These are phyloP conservation scores for Dioscorea dumetorum DNA, from an alignment of 106 monocot genomes.

Conservation along the genomic window DNA sequence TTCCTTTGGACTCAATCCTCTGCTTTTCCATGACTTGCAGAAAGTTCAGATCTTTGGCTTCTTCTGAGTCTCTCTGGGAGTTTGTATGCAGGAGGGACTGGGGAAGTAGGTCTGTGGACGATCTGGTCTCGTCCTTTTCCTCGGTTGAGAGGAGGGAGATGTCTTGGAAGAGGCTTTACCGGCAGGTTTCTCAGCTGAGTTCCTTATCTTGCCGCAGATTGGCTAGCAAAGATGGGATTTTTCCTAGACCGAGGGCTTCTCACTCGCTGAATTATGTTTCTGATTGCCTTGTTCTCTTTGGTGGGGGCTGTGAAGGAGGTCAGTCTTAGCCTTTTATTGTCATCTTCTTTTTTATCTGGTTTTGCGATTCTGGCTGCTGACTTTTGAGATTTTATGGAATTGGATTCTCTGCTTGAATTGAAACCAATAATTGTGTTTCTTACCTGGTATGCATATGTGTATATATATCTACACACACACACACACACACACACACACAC, in stretches of 20 bases:
- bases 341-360: neutral
- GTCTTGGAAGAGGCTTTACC: conserved; percentile 52
- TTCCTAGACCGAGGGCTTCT: conserved; percentile 71
- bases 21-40: conserved; percentile 40
- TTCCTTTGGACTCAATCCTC: conserved; percentile 29
- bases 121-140: conserved; percentile 6
- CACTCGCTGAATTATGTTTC: conserved; percentile 78
- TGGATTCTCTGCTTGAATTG: neutral
- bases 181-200: conserved; percentile 35
- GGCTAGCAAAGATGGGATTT: conserved; percentile 27
- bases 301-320: conserved; percentile 94
- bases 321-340: neutral
- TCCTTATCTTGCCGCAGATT: conserved; percentile 48
- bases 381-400: neutral
- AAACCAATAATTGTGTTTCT: neutral
- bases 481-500: no score
- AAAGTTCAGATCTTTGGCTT: conserved; percentile 19
- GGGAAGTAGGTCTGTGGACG: conserved; percentile 9
- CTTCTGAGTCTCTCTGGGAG: conserved; percentile 27
- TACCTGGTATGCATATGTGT: neutral
- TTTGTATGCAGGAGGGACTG: conserved; percentile 35
- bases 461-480: neutral
- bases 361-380: no score
- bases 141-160: conserved; percentile 13
- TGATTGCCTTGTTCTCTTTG: conserved; percentile 72